Evolutionary conservation across 768 basidiomycete species (phyloP).

Genomic region (Hygrophorus pudorinus): DNA sequence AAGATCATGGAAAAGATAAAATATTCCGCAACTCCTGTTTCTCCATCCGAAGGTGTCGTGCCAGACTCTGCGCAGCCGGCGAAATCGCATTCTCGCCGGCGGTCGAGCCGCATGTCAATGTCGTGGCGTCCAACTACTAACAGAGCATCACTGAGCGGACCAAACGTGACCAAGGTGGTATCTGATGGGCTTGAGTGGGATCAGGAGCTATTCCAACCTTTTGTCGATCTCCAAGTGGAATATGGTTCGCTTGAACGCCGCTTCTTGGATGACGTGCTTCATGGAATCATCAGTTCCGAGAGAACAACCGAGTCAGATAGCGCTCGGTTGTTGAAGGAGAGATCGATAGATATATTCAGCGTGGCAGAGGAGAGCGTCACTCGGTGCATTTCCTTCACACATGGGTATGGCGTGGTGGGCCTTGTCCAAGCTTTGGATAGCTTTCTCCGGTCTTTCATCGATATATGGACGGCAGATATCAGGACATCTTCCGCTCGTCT

Average conservation of each 20-base stretch:
- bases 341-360: constrained; percentile 63
- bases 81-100: constrained; percentile 31
- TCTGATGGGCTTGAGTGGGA: constrained; percentile 61
- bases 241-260: constrained; percentile 73
- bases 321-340: constrained; percentile 64
- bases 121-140: constrained; percentile 41
- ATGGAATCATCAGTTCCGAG: constrained; percentile 34
- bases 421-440: constrained; percentile 68
- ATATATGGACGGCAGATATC: constrained; percentile 47
- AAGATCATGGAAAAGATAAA: constrained; percentile 70
- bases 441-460: constrained; percentile 62
- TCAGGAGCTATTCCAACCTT: constrained; percentile 86
- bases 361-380: constrained; percentile 71
- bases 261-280: constrained; percentile 50
- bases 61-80: constrained; percentile 9
- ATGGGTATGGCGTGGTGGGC: constrained; percentile 76
- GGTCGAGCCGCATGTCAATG: constrained; percentile 57
- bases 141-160: constrained; percentile 19
- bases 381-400: constrained; percentile 73
- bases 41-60: constrained; percentile 11
- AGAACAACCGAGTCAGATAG: constrained; percentile 34
- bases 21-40: constrained; percentile 22
- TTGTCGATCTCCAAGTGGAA: constrained; percentile 82
- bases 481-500: constrained; percentile 22
- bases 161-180: background rate